Evolutionary conservation across 2,329 filamentous ascomycete species (phyloP), one percentile per base, ranked within the genome.

Genomic region (Clarireedia homoeocarpa): DNA sequence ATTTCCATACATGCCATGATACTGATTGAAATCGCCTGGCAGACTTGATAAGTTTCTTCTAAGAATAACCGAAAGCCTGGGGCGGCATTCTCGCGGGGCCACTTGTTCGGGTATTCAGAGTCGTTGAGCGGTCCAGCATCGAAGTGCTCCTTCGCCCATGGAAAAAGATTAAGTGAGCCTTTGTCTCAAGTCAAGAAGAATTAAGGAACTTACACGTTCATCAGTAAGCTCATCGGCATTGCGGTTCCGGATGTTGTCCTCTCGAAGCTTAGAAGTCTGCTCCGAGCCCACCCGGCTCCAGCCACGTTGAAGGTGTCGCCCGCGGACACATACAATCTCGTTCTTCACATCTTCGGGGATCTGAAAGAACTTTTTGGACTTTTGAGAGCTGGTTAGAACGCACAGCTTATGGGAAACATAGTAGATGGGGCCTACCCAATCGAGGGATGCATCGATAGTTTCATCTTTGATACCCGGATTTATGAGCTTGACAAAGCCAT

Each of bases 31-130:
- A 56, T 42, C 7, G 17, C 24, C 30, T 59, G 34, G 4, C 36
- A 42, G 3, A 12, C 15, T 7, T 73, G 66, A 26, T 70, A 80
- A 60, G 78, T 77, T 10, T 61, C 58, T 14, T 65, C 72, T 69
- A 75, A 77, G 60, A 76, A 77, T 10, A 62, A 58, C 3, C 73
- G 72, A 61, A 77, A 78, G 2, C 71, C 72, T 0, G 74, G 73
- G 17, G 45, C 44, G 3, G 78, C 66, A 6, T 67, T 64, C 15
- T 75, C 67, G 0, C 73, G 71, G 4, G 74, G 66, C 75, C 76
- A 79, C 57, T 75, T 69, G 56, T 79, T 79, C 6, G 74, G 55
- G 51, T 30, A 61, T 47, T 48, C 14, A 14, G 20, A 26, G 42
- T 61, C 59, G 7, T 14, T n/a, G 4, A 44, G 10, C 7, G 51